Conservation (phyloP, 768 basidiomycete genomes). For the Gloeophyllum trabeum region DNA sequence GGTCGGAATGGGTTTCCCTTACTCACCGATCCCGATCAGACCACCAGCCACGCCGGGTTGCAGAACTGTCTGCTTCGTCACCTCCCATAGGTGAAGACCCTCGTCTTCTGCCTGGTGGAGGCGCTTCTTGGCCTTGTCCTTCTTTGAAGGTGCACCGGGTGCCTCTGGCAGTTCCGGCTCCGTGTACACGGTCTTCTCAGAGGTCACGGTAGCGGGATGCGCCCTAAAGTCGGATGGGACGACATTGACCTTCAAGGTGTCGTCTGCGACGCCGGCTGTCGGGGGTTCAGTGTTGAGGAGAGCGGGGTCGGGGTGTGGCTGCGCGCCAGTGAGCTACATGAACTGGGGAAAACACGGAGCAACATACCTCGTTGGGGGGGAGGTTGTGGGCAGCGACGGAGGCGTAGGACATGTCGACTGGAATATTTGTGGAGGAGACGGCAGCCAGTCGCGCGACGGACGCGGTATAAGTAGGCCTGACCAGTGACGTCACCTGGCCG, state of each 20-base stretch:
- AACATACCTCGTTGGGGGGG: conserved; percentile 34
- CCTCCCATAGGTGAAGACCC: conserved; percentile 38
- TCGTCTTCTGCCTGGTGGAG: conserved; percentile 37
- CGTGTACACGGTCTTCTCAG: conserved; percentile 7
- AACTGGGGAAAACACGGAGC: neutral
- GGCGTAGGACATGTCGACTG: conserved; percentile 58
- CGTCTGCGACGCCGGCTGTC: conserved; percentile 28
- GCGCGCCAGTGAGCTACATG: conserved; percentile 3
- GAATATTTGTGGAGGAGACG: too few species aligned
- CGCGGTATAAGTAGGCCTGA: too few species aligned
- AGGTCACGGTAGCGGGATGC: conserved; percentile 28
- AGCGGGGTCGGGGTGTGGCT: conserved; percentile 57
- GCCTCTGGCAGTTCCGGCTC: neutral
- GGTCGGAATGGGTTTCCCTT: neutral
- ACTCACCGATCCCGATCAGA: conserved; percentile 54
- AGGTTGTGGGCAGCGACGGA: conserved; percentile 50
- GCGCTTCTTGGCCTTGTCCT: conserved; percentile 21
- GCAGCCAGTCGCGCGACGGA: too few species aligned
- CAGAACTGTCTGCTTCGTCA: conserved; percentile 41
- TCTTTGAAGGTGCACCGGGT: neutral
- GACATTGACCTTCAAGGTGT: conserved; percentile 43
- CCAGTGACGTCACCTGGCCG: too few species aligned
- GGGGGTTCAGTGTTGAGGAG: conserved; percentile 41
- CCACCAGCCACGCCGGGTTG: conserved; percentile 65
- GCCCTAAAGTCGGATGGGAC: conserved; percentile 38